Percentiles rank a stretch among this genome's conserved stretches.
Conservation (phyloP, 108 stramenopile species). For the Nitzschia putrida region DNA sequence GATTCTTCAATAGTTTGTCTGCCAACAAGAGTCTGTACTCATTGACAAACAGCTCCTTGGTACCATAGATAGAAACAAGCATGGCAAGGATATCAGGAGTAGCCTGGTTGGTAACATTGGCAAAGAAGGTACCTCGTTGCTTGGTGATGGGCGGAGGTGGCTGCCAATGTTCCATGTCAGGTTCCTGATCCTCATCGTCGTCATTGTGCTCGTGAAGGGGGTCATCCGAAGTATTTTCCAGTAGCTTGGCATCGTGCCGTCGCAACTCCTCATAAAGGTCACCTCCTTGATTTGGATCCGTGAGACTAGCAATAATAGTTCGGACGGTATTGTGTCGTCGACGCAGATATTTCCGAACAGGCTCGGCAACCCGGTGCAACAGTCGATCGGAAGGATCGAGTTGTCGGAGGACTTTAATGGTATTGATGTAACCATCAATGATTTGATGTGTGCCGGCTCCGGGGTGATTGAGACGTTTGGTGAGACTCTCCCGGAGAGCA, state of each 20-base stretch:
- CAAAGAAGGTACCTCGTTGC: slow-evolving; percentile 52
- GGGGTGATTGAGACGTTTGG: slow-evolving; percentile 87
- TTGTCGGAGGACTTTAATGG: slow-evolving; percentile 85
- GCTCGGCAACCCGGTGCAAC: slow-evolving; percentile 82
- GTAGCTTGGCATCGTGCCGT: slow-evolving; percentile 79
- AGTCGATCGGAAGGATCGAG: slow-evolving; percentile 88
- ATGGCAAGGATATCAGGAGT: slow-evolving; percentile 90
- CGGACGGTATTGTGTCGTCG: slow-evolving; percentile 89
- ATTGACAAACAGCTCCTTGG: slow-evolving; percentile 96
- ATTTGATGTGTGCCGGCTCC: slow-evolving; percentile 94
- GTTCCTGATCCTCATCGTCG: slow-evolving; percentile 73
- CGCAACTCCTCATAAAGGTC: slow-evolving; percentile 94
- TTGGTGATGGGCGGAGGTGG: slow-evolving; percentile 76
- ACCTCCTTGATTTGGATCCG: slow-evolving; percentile 84
- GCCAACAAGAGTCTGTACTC: slow-evolving; percentile 96
- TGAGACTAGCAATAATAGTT: slow-evolving; percentile 95
- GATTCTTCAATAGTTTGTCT: slow-evolving; percentile 89
- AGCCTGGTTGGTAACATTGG: slow-evolving; percentile 28
- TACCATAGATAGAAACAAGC: slow-evolving; percentile 97
- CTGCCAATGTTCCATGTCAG: slow-evolving; percentile 70
- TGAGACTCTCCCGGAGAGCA: slow-evolving; percentile 57
- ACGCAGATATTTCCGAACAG: slow-evolving; percentile 86
- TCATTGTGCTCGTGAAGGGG: slow-evolving; percentile 26
- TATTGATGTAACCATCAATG: slow-evolving; percentile 94
- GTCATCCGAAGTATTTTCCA: slow-evolving; percentile 70